These are phyloP conservation scores for Coccomyxa sp. DNA, from an alignment of 139 green algal genomes.

Conservation along the genomic window DNA sequence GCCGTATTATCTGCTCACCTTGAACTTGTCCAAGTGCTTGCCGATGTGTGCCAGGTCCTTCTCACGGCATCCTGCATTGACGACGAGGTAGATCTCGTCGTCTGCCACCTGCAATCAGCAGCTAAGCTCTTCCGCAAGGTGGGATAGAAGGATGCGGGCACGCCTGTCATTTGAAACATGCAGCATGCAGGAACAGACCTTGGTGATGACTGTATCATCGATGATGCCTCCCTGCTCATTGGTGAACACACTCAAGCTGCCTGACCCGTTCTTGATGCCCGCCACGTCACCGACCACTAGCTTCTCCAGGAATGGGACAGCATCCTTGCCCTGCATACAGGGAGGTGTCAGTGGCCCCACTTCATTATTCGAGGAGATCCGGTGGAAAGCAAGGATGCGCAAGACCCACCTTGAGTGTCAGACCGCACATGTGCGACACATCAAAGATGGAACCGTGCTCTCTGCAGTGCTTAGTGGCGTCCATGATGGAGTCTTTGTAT, in stretches of 20 bases:
- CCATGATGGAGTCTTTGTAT: conserved; percentile 98
- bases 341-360: not conserved
- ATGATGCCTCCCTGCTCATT: conserved; percentile 98
- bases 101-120: conserved; percentile 49
- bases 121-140: not conserved
- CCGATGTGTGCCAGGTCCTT: conserved; percentile 94
- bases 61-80: conserved; percentile 95
- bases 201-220: conserved; percentile 95
- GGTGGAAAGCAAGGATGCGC: not conserved
- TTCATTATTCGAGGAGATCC: not conserved
- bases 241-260: conserved; percentile 86
- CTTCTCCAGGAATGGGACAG: conserved; percentile 84
- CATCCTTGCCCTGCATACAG: conserved; percentile 80
- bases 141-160: not conserved
- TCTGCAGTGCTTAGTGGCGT: conserved; percentile 85
- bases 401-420: conserved; percentile 75
- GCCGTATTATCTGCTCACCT: conserved; percentile 25
- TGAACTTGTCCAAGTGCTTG: conserved; percentile 67
- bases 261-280: conserved; percentile 74
- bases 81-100: conserved; percentile 91
- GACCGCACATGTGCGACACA: conserved; percentile 96
- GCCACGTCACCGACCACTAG: conserved; percentile 91
- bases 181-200: conserved; percentile 37
- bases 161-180: not conserved
- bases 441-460: conserved; percentile 90